Conservation (phyloP, 768 basidiomycete genomes). For the Leccinellum luteum region DNA sequence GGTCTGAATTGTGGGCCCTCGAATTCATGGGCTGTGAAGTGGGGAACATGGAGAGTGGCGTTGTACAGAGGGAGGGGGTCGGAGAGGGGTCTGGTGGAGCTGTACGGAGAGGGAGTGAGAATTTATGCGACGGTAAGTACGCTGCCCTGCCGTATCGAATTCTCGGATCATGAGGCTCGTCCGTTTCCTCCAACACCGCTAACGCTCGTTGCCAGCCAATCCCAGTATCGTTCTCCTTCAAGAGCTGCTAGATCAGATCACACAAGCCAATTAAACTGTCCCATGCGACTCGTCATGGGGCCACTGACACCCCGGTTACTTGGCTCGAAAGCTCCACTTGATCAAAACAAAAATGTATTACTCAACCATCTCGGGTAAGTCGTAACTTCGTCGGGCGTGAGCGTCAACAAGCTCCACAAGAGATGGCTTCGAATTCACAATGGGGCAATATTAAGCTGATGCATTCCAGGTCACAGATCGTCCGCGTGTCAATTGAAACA, state of each 20-base stretch:
- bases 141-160: slow-evolving; percentile 8
- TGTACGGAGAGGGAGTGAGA: slow-evolving; percentile 9
- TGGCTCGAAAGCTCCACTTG: slow-evolving; percentile 14
- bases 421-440: neutral
- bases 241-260: neutral
- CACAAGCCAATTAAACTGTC: neutral
- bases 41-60: slow-evolving; percentile 14
- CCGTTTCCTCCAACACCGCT: slow-evolving; percentile 11
- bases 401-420: neutral
- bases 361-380: neutral
- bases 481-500: slow-evolving; percentile 20
- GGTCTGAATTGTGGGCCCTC: slow-evolving; percentile 18
- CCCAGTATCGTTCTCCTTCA: neutral
- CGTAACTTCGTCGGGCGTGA: neutral
- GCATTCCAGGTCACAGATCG: neutral
- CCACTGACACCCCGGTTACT: neutral
- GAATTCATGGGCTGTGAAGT: slow-evolving; percentile 8
- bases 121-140: slow-evolving; percentile 25
- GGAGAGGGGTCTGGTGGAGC: slow-evolving; percentile 8
- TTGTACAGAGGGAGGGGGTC: slow-evolving; percentile 12
- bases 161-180: slow-evolving; percentile 24
- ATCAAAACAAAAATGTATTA: neutral
- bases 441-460: neutral
- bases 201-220: neutral
- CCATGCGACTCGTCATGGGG: slow-evolving; percentile 2